These are phyloP conservation scores for Xylaria sp. DNA, from an alignment of 2,329 filamentous ascomycete genomes.

Conservation along the genomic window DNA sequence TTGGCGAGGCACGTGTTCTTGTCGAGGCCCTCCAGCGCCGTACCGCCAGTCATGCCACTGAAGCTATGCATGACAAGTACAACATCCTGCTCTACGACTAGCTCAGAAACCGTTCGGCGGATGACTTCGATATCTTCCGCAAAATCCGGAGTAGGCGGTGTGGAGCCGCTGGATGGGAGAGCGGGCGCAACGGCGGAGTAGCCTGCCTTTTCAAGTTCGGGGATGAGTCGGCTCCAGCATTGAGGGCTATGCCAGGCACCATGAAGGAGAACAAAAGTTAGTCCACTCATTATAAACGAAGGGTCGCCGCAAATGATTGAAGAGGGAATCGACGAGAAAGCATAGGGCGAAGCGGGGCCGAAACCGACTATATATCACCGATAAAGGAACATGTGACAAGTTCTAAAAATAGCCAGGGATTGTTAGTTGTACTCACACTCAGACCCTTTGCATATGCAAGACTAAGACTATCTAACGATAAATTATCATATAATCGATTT, in stretches of 20 bases:
- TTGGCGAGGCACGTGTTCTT: slow-evolving; percentile 34
- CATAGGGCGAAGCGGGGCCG: neutral
- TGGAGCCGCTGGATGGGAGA: slow-evolving; percentile 40
- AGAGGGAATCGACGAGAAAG: neutral
- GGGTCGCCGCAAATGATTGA: neutral
- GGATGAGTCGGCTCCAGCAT: slow-evolving; percentile 39
- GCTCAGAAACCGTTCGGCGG: slow-evolving; percentile 31
- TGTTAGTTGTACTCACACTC: too few relatives aligned
- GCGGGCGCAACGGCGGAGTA: slow-evolving; percentile 39
- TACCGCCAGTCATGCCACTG: slow-evolving; percentile 44
- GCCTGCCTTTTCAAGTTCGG: slow-evolving; percentile 33
- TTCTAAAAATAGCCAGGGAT: too few relatives aligned
- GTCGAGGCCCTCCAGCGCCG: slow-evolving; percentile 41
- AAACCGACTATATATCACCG: neutral
- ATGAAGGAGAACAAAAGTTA: slow-evolving; percentile 43
- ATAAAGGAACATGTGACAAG: too few relatives aligned
- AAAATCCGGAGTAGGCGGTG: slow-evolving; percentile 40
- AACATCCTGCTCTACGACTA: slow-evolving; percentile 38
- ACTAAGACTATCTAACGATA: too few relatives aligned
- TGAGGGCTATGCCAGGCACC: slow-evolving; percentile 42
- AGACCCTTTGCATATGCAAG: too few relatives aligned
- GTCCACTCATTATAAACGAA: slow-evolving; percentile 34
- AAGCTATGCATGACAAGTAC: slow-evolving; percentile 44
- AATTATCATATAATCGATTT: too few relatives aligned
- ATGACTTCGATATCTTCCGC: slow-evolving; percentile 39